Evolutionary conservation across 208 protist species (phyloP).

Genomic region (Leishmania major): DNA sequence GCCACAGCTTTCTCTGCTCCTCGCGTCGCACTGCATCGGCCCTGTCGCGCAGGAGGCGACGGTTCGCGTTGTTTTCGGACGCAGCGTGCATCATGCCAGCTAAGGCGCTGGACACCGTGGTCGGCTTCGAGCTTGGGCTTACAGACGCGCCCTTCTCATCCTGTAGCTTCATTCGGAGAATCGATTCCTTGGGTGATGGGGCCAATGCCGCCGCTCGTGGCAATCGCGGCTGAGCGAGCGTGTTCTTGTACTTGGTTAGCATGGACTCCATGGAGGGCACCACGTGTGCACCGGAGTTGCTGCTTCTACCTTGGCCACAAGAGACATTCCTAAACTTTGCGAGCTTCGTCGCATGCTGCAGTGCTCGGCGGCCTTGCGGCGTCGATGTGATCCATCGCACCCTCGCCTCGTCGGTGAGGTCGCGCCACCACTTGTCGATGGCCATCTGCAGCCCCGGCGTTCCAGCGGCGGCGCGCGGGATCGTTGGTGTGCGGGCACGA

Average conservation of each 20-base stretch:
- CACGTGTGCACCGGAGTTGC: no score
- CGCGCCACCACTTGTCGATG: conserved; percentile 19
- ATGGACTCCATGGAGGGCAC: conserved; percentile 11
- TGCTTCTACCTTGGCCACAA: not conserved
- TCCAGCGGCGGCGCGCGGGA: conserved; percentile 8
- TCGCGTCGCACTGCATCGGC: conserved; percentile 15
- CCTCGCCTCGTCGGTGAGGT: conserved; percentile 3
- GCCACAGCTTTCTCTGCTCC: conserved; percentile 22
- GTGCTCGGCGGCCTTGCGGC: conserved; percentile 31
- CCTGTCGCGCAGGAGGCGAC: conserved; percentile 17
- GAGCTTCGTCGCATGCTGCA: conserved; percentile 5
- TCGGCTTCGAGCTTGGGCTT: not conserved
- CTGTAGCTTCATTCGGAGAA: not conserved
- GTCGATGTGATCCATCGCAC: conserved; percentile 31
- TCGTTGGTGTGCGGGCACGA: not conserved
- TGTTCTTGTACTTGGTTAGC: conserved; percentile 26
- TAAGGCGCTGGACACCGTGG: not conserved
- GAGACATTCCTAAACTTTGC: not conserved
- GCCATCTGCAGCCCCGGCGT: conserved; percentile 4
- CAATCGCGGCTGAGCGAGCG: conserved; percentile 16
- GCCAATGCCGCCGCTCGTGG: conserved; percentile 8
- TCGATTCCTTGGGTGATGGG: not conserved
- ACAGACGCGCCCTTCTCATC: not conserved
- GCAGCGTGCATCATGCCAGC: conserved; percentile 1
- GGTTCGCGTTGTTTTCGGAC: conserved; percentile 5